A percentile compares a stretch with the other conserved stretches of the same genome.
phyloP scores from a whole-genome alignment of 108 stramenopile species.

The Nitzschia palea region DNA sequence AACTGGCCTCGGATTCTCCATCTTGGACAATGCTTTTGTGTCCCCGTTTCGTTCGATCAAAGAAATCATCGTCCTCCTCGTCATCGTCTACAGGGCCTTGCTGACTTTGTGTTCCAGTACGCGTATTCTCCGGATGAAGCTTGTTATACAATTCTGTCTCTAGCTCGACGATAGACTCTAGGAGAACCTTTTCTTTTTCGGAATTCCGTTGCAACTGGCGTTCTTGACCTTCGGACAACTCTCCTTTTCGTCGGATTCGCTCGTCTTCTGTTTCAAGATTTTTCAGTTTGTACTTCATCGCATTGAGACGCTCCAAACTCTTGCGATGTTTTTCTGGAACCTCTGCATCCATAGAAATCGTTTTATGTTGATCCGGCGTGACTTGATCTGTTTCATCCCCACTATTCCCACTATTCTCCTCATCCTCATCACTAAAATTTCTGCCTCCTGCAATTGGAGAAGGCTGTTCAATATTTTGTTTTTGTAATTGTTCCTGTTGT shows the following conservation, averaged over 20 bases:
- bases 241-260: slow-evolving; percentile 64
- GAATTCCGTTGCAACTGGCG: slow-evolving; percentile 55
- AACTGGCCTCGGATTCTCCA: slow-evolving; percentile 40
- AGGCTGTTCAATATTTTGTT: not conserved
- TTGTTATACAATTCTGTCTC: slow-evolving; percentile 45
- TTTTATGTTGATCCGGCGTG: slow-evolving; percentile 9
- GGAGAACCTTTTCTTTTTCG: slow-evolving; percentile 43
- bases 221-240: slow-evolving; percentile 70
- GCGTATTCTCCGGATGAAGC: slow-evolving; percentile 6
- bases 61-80: slow-evolving; percentile 68
- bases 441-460: not conserved
- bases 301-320: slow-evolving; percentile 47
- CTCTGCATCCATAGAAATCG: slow-evolving; percentile 28
- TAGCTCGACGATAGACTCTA: slow-evolving; percentile 40
- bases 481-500: slow-evolving; percentile 25
- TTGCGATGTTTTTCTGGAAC: slow-evolving; percentile 60
- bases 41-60: slow-evolving; percentile 44
- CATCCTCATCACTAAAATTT: slow-evolving; percentile 3
- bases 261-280: slow-evolving; percentile 64
- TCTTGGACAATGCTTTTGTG: slow-evolving; percentile 1
- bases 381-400: slow-evolving; percentile 5
- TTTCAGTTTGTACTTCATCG: slow-evolving; percentile 52
- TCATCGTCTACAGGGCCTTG: not conserved
- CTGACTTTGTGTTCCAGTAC: not conserved
- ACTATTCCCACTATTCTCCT: slow-evolving; percentile 4